Evolutionary conservation across 2,329 filamentous ascomycete genomes (phyloP).

Genomic region (Biscogniauxia mediterranea): DNA sequence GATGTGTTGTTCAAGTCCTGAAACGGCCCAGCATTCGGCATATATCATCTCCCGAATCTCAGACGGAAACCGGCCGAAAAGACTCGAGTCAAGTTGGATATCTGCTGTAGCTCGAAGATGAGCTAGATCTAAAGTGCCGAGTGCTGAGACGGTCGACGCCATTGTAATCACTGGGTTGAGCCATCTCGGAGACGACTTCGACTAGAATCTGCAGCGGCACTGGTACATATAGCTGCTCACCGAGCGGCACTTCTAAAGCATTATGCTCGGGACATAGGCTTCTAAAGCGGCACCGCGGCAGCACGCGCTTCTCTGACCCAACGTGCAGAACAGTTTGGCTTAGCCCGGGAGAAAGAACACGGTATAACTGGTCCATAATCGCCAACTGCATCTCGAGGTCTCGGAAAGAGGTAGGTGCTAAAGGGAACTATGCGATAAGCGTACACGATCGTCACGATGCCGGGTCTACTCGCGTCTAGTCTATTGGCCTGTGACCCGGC

Average conservation of each 20-base stretch:
- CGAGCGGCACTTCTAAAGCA: not conserved
- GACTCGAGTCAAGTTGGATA: conserved; percentile 14
- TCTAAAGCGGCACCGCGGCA: not conserved
- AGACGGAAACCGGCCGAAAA: conserved; percentile 19
- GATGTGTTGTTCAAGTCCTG: conserved; percentile 22
- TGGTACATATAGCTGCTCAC: not conserved
- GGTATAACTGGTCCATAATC: not conserved
- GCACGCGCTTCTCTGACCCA: not conserved
- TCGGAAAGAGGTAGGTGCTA: not conserved
- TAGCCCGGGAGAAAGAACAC: not conserved
- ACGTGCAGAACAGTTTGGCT: too few relatives aligned
- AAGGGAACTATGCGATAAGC: not conserved
- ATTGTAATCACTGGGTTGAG: not conserved
- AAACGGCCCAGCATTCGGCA: conserved; percentile 20
- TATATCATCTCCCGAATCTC: conserved; percentile 27
- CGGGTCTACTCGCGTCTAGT: not conserved
- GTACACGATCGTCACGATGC: not conserved
- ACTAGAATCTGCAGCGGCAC: not conserved
- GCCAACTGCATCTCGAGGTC: not conserved
- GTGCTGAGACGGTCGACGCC: not conserved
- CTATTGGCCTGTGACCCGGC: not conserved
- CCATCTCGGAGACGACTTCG: not conserved
- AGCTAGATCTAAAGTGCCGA: conserved; percentile 3
- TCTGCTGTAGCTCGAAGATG: conserved; percentile 11
- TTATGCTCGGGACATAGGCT: not conserved